Evolutionary conservation across 1,284 basidiomycete genomes (phyloP).

Genomic region (Trametes hirsuta): DNA sequence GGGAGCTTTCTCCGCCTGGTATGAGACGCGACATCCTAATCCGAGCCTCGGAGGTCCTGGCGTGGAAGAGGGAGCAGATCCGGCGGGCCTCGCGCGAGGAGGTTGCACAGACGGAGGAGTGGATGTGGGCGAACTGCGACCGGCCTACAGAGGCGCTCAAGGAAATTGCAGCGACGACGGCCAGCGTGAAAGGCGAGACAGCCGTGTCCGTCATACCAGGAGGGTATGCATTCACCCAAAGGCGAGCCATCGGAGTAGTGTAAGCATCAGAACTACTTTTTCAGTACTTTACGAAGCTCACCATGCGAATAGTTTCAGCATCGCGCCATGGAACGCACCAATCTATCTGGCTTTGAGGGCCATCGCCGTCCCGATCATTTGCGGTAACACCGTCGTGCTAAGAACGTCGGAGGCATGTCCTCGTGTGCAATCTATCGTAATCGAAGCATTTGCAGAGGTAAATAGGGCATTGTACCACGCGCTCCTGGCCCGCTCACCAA

Average conservation of each 20-base stretch:
- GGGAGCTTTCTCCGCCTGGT: constrained; percentile 44
- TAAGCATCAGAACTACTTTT: constrained; percentile 19
- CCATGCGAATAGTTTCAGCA: constrained; percentile 11
- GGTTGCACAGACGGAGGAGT: constrained; percentile 37
- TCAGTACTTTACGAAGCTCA: neutral
- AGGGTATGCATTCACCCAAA: constrained; percentile 36
- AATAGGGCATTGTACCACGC: neutral
- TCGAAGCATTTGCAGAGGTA: constrained; percentile 51
- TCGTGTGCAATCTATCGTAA: constrained; percentile 48
- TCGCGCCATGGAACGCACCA: constrained; percentile 47
- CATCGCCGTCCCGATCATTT: constrained; percentile 55
- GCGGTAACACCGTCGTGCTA: constrained; percentile 65
- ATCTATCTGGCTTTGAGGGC: constrained; percentile 49
- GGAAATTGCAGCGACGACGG: constrained; percentile 25
- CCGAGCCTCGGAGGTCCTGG: constrained; percentile 47
- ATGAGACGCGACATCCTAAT: constrained; percentile 48
- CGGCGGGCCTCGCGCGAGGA: constrained; percentile 41
- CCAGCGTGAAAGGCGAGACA: constrained; percentile 34
- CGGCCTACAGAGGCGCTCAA: constrained; percentile 7
- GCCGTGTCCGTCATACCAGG: constrained; percentile 34
- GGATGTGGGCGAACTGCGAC: constrained; percentile 27
- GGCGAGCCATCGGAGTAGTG: constrained; percentile 37
- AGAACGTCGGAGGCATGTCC: constrained; percentile 63
- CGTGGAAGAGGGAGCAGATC: constrained; percentile 42
- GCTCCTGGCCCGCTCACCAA: neutral